Base-by-base conservation (phyloP, 129 eudicot genomes). In the Helichrysum umbraculigerum region DNA sequence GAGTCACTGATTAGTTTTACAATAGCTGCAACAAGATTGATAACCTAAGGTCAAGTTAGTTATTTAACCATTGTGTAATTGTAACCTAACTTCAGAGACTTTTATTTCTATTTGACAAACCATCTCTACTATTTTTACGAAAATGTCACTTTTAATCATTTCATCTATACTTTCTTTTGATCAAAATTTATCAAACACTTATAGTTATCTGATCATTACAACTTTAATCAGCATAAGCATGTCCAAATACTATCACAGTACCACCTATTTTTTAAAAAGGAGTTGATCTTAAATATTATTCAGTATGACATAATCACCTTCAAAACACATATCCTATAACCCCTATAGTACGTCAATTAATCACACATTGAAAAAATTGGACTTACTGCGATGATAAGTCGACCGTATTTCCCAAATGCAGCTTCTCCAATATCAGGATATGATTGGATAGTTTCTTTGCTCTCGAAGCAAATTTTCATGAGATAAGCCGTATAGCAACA, bases 371-470 rank as follows among this genome's bases (percentile, higher is more conserved):
- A 70, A 60, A 60, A 30, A 32, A 78, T 15, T 60, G 4, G 22
- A 71, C 97, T 87, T 78, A 93, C 96, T 30, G 97, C 87, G 72
- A 93, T 67, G 17, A 87, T 25, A 79, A 93, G 83, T 39, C 98
- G 97, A 4, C 98, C 98, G n/a, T 84, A 85, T 84, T 80, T 90
- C 68, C 98, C 98, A 85, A 93, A 90, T 57, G 98, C 98, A 66
- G 98, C 98, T 81, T 93, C 97, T 76, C 98, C 98, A 52, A 90
- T 85, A 69, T 90, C 98, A 6, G 96, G 92, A 83, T 83, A 93
- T 7, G 91, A 83, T 56, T 85, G 51, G 30, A 93, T 86, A 22
- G 83, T 91, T 21, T 88, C 85, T 34, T 50, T 85, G 76, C 91
- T 90, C 66, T 93, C 98, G 29, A 93, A 86, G 82, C 98, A 93